Percentiles rank a stretch among this genome's conserved stretches.
phyloP scores from a whole-genome alignment of 2,329 filamentous ascomycete species.

The Aspergillus sojae region DNA sequence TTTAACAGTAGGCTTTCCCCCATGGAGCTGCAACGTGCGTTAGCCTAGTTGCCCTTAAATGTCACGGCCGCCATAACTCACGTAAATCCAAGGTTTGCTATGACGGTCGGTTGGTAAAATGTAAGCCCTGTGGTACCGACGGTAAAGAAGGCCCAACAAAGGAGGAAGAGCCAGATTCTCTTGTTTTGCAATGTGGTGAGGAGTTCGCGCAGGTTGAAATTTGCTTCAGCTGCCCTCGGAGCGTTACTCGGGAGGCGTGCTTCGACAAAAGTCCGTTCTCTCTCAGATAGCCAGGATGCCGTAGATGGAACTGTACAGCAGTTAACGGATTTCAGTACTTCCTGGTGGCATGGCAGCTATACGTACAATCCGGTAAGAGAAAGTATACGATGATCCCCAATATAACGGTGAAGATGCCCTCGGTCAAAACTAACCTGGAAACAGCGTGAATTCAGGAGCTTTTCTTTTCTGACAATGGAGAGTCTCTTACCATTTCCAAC shows the following conservation, averaged over 20 bases:
- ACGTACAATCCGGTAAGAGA: neutral
- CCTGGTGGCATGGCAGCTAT: neutral
- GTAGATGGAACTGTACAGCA: neutral
- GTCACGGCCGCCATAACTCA: neutral
- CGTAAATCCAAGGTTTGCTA: conserved; percentile 11
- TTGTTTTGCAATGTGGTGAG: conserved; percentile 3
- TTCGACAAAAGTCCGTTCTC: conserved; percentile 2
- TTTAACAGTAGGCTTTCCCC: neutral
- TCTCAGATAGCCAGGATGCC: conserved; percentile 3
- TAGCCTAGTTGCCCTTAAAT: accelerated
- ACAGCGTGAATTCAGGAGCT: neutral
- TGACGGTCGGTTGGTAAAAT: conserved; percentile 12
- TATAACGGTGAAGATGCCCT: neutral
- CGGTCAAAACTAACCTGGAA: conserved; percentile 3
- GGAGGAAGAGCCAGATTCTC: conserved; percentile 12
- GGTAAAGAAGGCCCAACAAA: conserved; percentile 12
- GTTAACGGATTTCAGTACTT: neutral
- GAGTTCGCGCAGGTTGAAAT: conserved; percentile 3
- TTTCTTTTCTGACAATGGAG: neutral
- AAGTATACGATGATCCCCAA: neutral
- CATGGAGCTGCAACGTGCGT: neutral
- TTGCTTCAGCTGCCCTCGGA: neutral
- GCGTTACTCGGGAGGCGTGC: conserved; percentile 6
- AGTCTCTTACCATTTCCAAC: conserved; percentile 11
- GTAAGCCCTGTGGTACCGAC: conserved; percentile 3